These are phyloP conservation scores for Endocalyx cinctus DNA, from an alignment of 2,329 filamentous ascomycete species.

Conservation along the genomic window DNA sequence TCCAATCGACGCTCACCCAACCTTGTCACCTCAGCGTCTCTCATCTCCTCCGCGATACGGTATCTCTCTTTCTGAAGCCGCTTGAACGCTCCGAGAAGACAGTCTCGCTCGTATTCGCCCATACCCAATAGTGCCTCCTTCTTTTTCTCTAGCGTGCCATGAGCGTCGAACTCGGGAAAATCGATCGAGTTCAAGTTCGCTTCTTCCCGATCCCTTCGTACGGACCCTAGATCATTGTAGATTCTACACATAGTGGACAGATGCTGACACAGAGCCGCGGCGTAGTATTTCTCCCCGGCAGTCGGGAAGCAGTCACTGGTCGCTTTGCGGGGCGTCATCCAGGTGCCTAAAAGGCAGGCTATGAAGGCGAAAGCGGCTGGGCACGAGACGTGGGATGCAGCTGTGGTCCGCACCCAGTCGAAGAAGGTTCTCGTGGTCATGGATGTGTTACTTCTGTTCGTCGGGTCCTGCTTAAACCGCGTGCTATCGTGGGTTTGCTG, in stretches of 20 bases:
- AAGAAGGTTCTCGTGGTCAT: conserved; percentile 14
- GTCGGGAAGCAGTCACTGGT: conserved; percentile 13
- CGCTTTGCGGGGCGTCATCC: too few relatives aligned
- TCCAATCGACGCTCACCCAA: too few relatives aligned
- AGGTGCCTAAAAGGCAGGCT: conserved; percentile 10
- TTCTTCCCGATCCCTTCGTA: conserved; percentile 24
- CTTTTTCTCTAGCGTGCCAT: too few relatives aligned
- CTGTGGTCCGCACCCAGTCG: conserved; percentile 14
- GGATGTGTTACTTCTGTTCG: too few relatives aligned
- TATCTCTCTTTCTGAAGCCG: too few relatives aligned
- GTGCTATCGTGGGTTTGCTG: conserved; percentile 13
- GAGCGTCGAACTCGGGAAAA: conserved; percentile 26
- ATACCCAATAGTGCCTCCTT: too few relatives aligned
- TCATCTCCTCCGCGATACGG: too few relatives aligned
- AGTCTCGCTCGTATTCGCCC: too few relatives aligned
- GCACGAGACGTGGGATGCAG: conserved; percentile 12
- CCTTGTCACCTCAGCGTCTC: too few relatives aligned
- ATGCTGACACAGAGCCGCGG: conserved; percentile 8
- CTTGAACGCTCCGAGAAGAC: too few relatives aligned
- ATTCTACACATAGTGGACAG: conserved; percentile 24
- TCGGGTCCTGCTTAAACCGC: too few relatives aligned
- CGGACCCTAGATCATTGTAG: conserved; percentile 32
- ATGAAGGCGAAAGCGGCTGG: conserved; percentile 14
- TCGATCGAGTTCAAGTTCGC: conserved; percentile 27
- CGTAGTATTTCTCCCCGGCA: conserved; percentile 12